These are phyloP conservation scores for Setomelanomma holmii DNA, from an alignment of 2,329 filamentous ascomycete genomes.

Conservation along the genomic window DNA sequence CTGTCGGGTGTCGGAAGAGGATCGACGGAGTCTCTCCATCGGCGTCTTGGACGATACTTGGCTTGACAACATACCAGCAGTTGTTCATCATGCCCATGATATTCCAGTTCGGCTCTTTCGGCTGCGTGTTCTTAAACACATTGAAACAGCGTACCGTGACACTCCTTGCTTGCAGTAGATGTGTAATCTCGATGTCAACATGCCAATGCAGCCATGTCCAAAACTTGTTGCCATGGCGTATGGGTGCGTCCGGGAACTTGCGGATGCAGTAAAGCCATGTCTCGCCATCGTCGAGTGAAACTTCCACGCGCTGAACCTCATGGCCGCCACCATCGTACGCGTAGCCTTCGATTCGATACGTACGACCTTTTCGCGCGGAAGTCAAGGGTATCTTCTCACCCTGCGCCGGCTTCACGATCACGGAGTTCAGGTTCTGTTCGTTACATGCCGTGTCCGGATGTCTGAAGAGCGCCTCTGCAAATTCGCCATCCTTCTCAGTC, in stretches of 20 bases:
- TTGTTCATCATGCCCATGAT: constrained; percentile 65
- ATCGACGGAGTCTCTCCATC: constrained; percentile 39
- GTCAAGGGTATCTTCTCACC: constrained; percentile 51
- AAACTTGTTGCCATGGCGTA: constrained; percentile 61
- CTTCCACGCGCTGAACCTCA: constrained; percentile 59
- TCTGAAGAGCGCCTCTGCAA: constrained; percentile 56
- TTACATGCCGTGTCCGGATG: constrained; percentile 56
- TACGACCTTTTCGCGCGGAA: constrained; percentile 48
- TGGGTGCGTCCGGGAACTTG: constrained; percentile 56
- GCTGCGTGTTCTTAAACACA: constrained; percentile 61
- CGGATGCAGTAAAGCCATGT: constrained; percentile 61
- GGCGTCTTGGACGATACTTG: constrained; percentile 46
- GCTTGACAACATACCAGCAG: constrained; percentile 57
- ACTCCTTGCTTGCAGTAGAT: constrained; percentile 52
- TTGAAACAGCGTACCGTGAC: constrained; percentile 59
- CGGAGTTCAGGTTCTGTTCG: constrained; percentile 61
- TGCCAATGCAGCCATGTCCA: constrained; percentile 64
- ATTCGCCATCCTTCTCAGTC: constrained; percentile 57
- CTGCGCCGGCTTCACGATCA: constrained; percentile 55
- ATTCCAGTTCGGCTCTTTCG: constrained; percentile 56
- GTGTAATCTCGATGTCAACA: constrained; percentile 55
- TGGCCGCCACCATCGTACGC: constrained; percentile 59
- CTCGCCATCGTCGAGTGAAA: constrained; percentile 57
- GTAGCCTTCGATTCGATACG: constrained; percentile 59
- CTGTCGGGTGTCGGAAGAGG: constrained; percentile 15